Base-by-base conservation (phyloP, 2,329 filamentous ascomycete species). In the Aspergillus candidus region DNA sequence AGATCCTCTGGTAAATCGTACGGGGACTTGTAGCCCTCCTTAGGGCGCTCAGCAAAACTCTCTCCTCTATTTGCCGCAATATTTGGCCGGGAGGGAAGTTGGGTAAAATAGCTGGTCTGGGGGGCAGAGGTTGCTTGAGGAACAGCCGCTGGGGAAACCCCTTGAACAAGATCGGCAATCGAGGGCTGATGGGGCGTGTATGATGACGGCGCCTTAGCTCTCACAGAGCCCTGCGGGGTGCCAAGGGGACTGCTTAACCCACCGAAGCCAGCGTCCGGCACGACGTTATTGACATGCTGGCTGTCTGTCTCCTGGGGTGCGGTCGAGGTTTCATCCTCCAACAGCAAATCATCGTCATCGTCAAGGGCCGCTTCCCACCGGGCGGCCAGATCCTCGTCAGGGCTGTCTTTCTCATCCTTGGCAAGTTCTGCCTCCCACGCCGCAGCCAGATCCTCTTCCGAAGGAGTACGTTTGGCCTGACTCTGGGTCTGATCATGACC, bases 1-100 rank as follows among this genome's bases (percentile, higher is more conserved):
- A 98, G 78, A 43, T 96, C 91, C 68, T 93, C 87, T 4, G 93
- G 93, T 14, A 98, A 74, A 68, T 98, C 94, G 58, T 96, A 98
- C 0, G 93, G 93, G 14, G 91, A 97, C 38, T 84, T 78, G 63
- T 98, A 98, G 6, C 91, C 90, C 44, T 87, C 87, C 67, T 94
- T 97, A 3, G 88, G 73, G 65, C 94, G 94, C 65, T 91, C 85
- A 5, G 79, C 88, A 66, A 95, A 98, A 66, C 91, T 97, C 62
- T 94, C 82, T 1, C 80, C 74, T 66, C 81, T 82, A 46, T 51
- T 52, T 38, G 68, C 60, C 13, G 70, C 62, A 5, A 57, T 54
- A 12, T 55, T 58, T 17, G 56, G 52, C 29, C 56, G 56, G 2
- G 58, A 47, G 32, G 56, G 55, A 10, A 54, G 51, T 12, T 27